Conservation (phyloP, 176 grass and related monocot genomes). For the Puccinellia tenuiflora region DNA sequence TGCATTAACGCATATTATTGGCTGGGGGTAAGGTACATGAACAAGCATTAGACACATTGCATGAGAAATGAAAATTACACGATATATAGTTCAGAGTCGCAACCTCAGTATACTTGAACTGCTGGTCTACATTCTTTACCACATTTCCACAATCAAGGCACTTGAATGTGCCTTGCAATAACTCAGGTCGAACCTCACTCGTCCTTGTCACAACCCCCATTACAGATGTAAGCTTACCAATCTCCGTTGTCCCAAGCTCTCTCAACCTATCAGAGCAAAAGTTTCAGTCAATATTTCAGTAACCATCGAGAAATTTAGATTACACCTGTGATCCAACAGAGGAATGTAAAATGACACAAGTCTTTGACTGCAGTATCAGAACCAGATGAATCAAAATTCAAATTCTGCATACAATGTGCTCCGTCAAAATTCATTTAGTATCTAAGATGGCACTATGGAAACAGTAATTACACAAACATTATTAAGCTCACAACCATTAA, state of each 20-base stretch:
- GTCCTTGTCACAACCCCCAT: slow-evolving; percentile 97
- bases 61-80: neutral
- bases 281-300: neutral
- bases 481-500: neutral
- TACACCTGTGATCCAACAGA: neutral
- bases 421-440: neutral
- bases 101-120: slow-evolving; percentile 99
- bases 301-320: neutral
- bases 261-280: slow-evolving; percentile 53
- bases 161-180: slow-evolving; percentile 89
- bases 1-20: slow-evolving; percentile 86
- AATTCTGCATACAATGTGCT: neutral
- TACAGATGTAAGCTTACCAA: slow-evolving; percentile 88
- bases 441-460: neutral
- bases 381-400: neutral
- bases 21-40: slow-evolving; percentile 40
- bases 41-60: slow-evolving; percentile 11
- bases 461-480: neutral
- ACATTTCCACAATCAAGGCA: slow-evolving; percentile 82
- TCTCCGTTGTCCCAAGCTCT: slow-evolving; percentile 80
- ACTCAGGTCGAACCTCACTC: slow-evolving; percentile 90
- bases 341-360: neutral
- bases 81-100: neutral
- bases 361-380: neutral
- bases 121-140: slow-evolving; percentile 93